Evolutionary conservation across 208 protist genomes (phyloP).

Genomic region (Trypanosoma melophagium): DNA sequence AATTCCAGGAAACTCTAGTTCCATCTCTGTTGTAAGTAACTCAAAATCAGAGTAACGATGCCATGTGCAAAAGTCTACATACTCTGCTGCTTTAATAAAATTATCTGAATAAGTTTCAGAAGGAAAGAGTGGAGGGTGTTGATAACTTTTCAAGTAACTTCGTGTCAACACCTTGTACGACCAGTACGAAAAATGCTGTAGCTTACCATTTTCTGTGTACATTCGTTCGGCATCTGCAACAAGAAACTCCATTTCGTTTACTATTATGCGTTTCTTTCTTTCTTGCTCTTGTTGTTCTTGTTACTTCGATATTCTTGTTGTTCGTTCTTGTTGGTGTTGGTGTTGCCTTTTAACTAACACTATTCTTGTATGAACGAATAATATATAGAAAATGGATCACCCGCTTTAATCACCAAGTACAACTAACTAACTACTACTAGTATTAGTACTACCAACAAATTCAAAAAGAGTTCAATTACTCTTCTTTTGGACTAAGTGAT

Average conservation of each 20-base stretch:
- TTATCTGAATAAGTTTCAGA: constrained; percentile 17
- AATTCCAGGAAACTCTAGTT: constrained; percentile 33
- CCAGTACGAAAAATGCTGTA: constrained; percentile 36
- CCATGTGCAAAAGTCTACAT: constrained; percentile 45
- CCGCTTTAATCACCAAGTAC: not conserved
- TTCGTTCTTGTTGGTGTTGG: not conserved
- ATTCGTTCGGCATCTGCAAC: constrained; percentile 35
- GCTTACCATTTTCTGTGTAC: constrained; percentile 30
- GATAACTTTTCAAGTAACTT: constrained; percentile 30
- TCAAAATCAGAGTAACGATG: constrained; percentile 42
- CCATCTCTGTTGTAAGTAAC: constrained; percentile 29
- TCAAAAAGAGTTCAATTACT: no score
- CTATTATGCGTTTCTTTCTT: not conserved
- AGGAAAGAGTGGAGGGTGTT: constrained; percentile 20
- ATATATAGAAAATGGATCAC: not conserved
- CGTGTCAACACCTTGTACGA: constrained; percentile 36
- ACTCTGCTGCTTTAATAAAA: constrained; percentile 22
- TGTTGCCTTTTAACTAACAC: no score
- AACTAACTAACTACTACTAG: not conserved
- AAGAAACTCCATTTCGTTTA: constrained; percentile 30
- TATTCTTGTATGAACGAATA: not conserved
- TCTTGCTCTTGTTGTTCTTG: not conserved
- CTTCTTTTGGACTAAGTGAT: no score
- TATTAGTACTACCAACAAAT: no score
- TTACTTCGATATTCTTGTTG: not conserved